Conservation (phyloP, 768 basidiomycete genomes). For the Boletus rubropictus region DNA sequence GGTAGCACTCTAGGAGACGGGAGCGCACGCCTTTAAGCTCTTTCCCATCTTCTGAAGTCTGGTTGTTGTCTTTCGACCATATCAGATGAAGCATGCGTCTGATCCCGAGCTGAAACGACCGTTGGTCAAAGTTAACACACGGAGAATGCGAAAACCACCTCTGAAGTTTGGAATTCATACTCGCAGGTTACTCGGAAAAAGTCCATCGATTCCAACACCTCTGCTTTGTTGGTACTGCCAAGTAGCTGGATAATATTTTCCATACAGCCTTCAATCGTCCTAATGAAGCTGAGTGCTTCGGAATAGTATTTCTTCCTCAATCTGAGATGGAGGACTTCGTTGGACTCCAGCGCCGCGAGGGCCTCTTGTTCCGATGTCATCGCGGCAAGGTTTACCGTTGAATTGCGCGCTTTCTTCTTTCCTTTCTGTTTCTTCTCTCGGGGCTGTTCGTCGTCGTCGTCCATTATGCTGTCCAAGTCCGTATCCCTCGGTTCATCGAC, state of each 20-base stretch:
- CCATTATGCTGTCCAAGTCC: constrained; percentile 34
- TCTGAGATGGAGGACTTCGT: constrained; percentile 59
- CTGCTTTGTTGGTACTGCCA: constrained; percentile 79
- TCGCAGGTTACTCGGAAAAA: constrained; percentile 82
- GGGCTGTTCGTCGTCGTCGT: constrained; percentile 33
- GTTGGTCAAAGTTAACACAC: constrained; percentile 1
- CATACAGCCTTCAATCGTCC: constrained; percentile 60
- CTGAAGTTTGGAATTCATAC: constrained; percentile 74
- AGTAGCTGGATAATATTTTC: constrained; percentile 70
- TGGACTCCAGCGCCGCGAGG: constrained; percentile 60
- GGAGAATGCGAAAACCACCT: constrained; percentile 38
- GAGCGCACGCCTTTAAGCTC: constrained; percentile 87
- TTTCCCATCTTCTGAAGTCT: constrained; percentile 67
- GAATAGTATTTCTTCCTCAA: constrained; percentile 81
- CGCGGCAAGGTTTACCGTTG: constrained; percentile 64
- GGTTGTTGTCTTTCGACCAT: constrained; percentile 90
- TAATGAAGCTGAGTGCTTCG: constrained; percentile 83
- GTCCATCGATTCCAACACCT: constrained; percentile 80
- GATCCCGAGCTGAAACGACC: constrained; percentile 60
- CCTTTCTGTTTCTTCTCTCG: constrained; percentile 38
- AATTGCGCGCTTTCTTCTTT: constrained; percentile 53
- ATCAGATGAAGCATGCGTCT: constrained; percentile 96
- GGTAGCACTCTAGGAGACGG: constrained; percentile 84
- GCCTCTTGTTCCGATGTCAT: constrained; percentile 68
- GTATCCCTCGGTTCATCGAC: constrained; percentile 42